Conservation (phyloP, 495 filamentous ascomycete genomes). For the Penicillium angulare region DNA sequence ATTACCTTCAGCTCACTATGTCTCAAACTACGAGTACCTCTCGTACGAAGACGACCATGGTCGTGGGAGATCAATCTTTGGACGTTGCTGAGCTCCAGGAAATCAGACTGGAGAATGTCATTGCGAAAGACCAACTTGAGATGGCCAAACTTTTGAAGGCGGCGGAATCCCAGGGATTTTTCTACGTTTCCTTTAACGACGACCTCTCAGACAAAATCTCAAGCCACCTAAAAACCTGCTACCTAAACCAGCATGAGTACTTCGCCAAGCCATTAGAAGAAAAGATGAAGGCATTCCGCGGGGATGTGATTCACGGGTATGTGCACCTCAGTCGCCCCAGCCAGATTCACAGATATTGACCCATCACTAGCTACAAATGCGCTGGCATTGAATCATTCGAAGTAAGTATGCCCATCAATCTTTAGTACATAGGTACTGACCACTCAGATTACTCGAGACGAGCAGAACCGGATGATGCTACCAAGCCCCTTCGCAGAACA, state of each 20-base stretch:
- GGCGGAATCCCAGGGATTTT: conserved; percentile 16
- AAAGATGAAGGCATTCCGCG: conserved; percentile 17
- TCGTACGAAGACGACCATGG: conserved; percentile 6
- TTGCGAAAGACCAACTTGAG: conserved; percentile 14
- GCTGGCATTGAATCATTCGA: conserved; percentile 13
- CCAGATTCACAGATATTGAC: neutral
- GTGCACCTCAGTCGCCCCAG: neutral
- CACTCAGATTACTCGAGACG: conserved; percentile 10
- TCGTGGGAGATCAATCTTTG: conserved; percentile 12
- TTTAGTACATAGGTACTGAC: neutral
- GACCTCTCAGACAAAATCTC: conserved; percentile 7
- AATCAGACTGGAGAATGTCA: conserved; percentile 10
- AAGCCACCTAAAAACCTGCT: conserved; percentile 3
- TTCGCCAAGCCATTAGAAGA: conserved; percentile 9
- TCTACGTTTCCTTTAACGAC: conserved; percentile 13
- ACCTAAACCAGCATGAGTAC: conserved; percentile 8
- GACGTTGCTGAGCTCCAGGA: conserved; percentile 14
- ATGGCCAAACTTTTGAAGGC: conserved; percentile 18
- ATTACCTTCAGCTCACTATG: too few relatives aligned
- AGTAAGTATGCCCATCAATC: neutral
- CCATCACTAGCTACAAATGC: conserved; percentile 9
- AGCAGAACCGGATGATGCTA: conserved; percentile 5
- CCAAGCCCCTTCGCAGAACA: conserved; percentile 10
- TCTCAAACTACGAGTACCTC: conserved; percentile 4
- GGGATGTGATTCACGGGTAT: conserved; percentile 9